Evolutionary conservation across 139 green algal species (phyloP).

Genomic region (Ettlia oleoabundans): DNA sequence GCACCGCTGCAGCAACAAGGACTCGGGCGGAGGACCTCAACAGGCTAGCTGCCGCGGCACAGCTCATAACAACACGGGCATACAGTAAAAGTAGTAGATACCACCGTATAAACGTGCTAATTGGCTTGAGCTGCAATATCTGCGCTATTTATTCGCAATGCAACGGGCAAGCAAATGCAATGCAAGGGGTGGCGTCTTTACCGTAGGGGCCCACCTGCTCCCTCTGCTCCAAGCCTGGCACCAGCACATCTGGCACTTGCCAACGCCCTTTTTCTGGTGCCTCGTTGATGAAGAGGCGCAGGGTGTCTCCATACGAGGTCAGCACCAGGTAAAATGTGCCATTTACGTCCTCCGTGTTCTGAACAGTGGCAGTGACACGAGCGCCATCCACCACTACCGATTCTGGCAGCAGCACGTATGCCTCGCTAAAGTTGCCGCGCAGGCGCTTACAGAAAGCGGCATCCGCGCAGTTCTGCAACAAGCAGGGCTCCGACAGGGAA

Average conservation of each 20-base stretch:
- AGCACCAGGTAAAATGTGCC: conserved; percentile 70
- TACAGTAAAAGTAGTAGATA: too few species aligned
- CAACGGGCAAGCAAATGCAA: too few species aligned
- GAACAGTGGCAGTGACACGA: conserved; percentile 58
- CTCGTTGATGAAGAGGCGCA: conserved; percentile 87
- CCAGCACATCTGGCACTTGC: conserved; percentile 80
- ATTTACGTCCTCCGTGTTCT: conserved; percentile 42
- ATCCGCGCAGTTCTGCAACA: conserved; percentile 83
- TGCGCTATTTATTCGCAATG: too few species aligned
- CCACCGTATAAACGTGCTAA: too few species aligned
- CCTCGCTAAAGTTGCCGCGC: conserved; percentile 56
- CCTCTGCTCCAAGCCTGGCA: conserved; percentile 47
- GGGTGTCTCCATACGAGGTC: conserved; percentile 64
- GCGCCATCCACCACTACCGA: conserved; percentile 56
- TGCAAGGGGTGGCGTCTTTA: too few species aligned
- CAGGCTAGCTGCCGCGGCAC: too few species aligned
- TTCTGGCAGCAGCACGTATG: conserved; percentile 64
- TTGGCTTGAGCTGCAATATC: too few species aligned
- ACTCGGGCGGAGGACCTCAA: too few species aligned
- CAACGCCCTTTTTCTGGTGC: conserved; percentile 57
- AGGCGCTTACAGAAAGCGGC: conserved; percentile 88
- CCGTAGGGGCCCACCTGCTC: conserved; percentile 7
- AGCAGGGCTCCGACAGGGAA: neutral
- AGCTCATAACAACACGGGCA: too few species aligned
- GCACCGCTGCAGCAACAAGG: too few species aligned